Evolutionary conservation across 129 eudicot genomes (phyloP), one percentile per base, ranked within the genome.

Genomic region (Flaveria sonorensis): DNA sequence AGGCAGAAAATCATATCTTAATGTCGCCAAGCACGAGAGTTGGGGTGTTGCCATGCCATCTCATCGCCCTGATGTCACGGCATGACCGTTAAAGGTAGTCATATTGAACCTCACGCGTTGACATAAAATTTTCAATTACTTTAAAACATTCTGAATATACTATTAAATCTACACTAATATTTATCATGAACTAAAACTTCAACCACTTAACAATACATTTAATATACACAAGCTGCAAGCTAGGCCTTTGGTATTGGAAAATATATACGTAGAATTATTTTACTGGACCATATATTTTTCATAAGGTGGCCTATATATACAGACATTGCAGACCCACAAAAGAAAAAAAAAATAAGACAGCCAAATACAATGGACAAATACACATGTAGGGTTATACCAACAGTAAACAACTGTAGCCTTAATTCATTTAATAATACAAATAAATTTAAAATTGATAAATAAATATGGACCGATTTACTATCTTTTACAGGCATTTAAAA

Each of bases 361-460:
- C 76, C 77, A 67, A 66, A 74, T 81, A 74, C 84, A 81, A 26
- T 74, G 84, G 67, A 81, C 75, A 47, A 74, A 67, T 70, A 73
- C 64, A 74, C 52, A 65, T 72, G 24, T 73, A 73, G 26, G 79
- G 62, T 73, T 30, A 79, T 55, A 73, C 70, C 73, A 80, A 80
- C 74, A 80, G 83, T 80, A 80, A 73, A 23, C 55, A 80, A 80
- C 84, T 73, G 70, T 80, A 55, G 79, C 69, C 59, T 80, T 73
- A 66, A 73, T 66, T 56, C 71, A 80, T 56, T 56, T 43, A n/a
- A 61, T 61, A 47, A 65, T 65, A 73, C 47, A 72, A 28, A 71
- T 39, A 15, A 24, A 20, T 13, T 52, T 2, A 39, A 6, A 40
- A 16, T 10, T 47, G 47, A 71, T 47, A 79, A 45, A 64, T 80